These are phyloP conservation scores for Paramecium sexaurelia DNA, from an alignment of 73 alveolate species.

Conservation along the genomic window DNA sequence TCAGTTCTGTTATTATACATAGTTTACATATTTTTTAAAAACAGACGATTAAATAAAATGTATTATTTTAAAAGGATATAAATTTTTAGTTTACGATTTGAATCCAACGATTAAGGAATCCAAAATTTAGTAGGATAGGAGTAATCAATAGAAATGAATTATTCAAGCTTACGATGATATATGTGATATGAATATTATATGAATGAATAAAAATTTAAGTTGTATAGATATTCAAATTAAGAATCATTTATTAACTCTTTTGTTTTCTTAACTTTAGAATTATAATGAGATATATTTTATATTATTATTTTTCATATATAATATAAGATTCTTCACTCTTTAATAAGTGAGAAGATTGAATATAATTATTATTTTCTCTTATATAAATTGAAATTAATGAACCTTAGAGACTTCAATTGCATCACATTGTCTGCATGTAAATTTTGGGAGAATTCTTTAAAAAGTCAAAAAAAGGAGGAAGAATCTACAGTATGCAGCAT, in stretches of 20 bases:
- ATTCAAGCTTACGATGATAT: background rate
- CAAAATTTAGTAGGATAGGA: background rate
- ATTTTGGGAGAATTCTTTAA: background rate
- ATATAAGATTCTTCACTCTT: background rate
- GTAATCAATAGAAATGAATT: slow-evolving; percentile 13
- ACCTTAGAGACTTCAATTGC: background rate
- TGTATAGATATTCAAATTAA: background rate
- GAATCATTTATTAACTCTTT: background rate
- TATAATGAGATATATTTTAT: background rate
- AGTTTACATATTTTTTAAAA: background rate
- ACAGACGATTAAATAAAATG: background rate
- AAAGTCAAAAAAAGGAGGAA: background rate
- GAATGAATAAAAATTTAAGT: background rate
- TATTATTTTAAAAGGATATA: background rate
- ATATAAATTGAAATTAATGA: slow-evolving; percentile 6
- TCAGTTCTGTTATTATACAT: background rate
- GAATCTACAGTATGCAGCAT: background rate
- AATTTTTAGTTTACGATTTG: background rate
- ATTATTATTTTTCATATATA: background rate
- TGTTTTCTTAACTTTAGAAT: background rate
- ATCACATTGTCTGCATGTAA: background rate
- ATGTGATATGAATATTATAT: background rate
- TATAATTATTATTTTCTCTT: slow-evolving; percentile 12
- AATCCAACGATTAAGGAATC: background rate
- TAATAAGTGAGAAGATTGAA: background rate